Evolutionary conservation across 306 rosid genomes (phyloP).

Genomic region (Astragalus membranaceus): DNA sequence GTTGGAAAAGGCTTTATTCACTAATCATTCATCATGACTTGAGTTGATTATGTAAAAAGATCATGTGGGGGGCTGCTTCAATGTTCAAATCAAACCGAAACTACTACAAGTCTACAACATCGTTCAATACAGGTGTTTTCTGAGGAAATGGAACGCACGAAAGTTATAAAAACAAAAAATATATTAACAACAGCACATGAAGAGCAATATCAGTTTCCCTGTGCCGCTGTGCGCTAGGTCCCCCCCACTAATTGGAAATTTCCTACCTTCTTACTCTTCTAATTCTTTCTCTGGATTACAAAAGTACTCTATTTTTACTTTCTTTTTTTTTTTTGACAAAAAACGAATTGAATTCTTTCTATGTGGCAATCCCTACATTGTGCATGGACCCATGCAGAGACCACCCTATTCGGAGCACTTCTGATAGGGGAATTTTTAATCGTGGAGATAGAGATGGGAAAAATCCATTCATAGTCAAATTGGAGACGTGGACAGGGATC

Average conservation of each 20-base stretch:
- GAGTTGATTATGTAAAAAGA: slow-evolving; percentile 22
- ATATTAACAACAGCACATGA: slow-evolving; percentile 29
- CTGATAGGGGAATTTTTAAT: no score
- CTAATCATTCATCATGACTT: slow-evolving; percentile 24
- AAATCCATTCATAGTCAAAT: no score
- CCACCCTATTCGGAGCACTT: no score
- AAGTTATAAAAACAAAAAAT: not conserved
- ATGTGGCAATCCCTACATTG: no score
- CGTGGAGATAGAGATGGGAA: no score
- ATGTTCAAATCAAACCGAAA: not conserved
- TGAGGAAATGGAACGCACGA: not conserved
- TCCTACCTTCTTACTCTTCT: not conserved
- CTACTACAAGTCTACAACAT: not conserved
- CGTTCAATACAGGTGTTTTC: slow-evolving; percentile 11
- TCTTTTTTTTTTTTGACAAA: not conserved
- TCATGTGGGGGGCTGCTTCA: slow-evolving; percentile 17
- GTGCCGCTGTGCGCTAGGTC: not conserved
- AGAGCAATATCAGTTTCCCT: slow-evolving; percentile 7
- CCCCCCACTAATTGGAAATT: slow-evolving; percentile 20
- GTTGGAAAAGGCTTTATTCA: slow-evolving; percentile 26
- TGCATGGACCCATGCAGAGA: no score
- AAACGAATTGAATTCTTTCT: not conserved
- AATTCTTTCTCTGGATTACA: not conserved
- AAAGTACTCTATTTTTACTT: not conserved
- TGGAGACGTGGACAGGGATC: no score